Evolutionary conservation across 495 filamentous ascomycete species (phyloP).

Genomic region (Penicilliopsis zonata): DNA sequence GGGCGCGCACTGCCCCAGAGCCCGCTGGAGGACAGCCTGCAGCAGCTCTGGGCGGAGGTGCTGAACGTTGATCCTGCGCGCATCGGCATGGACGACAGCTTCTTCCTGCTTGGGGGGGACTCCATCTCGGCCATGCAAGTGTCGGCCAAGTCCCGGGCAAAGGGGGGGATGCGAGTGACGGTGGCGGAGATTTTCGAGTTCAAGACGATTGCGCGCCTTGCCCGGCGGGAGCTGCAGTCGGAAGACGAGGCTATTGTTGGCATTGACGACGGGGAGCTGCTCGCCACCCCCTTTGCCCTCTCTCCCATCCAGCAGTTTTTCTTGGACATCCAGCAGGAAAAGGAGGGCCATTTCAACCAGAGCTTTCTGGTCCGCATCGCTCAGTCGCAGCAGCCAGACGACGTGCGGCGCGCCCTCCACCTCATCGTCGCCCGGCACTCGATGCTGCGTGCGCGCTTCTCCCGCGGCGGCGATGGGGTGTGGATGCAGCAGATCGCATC

Average conservation of each 20-base stretch:
- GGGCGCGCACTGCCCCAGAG: no score
- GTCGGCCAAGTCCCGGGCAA: slow-evolving; percentile 8
- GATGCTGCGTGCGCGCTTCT: slow-evolving; percentile 49
- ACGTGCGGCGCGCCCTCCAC: slow-evolving; percentile 32
- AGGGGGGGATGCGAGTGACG: not conserved
- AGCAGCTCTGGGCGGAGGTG: slow-evolving; percentile 20
- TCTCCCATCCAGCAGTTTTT: slow-evolving; percentile 13
- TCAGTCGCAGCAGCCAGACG: slow-evolving; percentile 20
- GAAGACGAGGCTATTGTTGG: no score
- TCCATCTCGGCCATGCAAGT: slow-evolving; percentile 21
- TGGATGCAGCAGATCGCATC: slow-evolving; percentile 19
- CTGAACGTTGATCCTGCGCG: slow-evolving; percentile 14
- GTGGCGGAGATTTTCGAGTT: not conserved
- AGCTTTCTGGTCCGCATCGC: slow-evolving; percentile 43
- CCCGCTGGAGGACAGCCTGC: slow-evolving; percentile 11
- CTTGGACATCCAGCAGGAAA: slow-evolving; percentile 20
- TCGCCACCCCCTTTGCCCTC: slow-evolving; percentile 10
- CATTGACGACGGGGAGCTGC: slow-evolving; percentile 2
- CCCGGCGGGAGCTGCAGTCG: no score
- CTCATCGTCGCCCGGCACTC: slow-evolving; percentile 43
- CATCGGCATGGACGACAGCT: slow-evolving; percentile 32
- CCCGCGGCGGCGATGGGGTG: slow-evolving; percentile 4
- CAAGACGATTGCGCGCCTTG: not conserved
- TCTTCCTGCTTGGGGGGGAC: slow-evolving; percentile 40
- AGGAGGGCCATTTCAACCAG: slow-evolving; percentile 37